Evolutionary conservation across 495 filamentous ascomycete genomes (phyloP).

Genomic region (Tuber borchii): DNA sequence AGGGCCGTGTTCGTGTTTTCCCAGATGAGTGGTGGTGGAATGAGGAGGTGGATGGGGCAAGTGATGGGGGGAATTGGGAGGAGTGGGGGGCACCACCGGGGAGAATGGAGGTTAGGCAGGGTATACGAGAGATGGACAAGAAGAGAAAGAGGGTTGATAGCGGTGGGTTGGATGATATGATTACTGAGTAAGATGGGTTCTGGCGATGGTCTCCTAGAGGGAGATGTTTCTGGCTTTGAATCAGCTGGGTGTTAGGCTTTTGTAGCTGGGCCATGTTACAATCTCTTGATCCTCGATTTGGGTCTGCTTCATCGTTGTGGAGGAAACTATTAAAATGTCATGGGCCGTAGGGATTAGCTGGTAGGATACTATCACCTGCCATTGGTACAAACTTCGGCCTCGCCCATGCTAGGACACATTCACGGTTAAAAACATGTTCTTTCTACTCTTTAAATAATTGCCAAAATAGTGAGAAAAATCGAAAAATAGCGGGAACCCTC

Average conservation of each 20-base stretch:
- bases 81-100: neutral
- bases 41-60: constrained; percentile 12
- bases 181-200: neutral
- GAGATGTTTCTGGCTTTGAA: neutral
- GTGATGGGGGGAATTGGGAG: constrained; percentile 5
- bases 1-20: neutral
- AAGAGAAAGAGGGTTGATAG: constrained; percentile 23
- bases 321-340: too few relatives aligned
- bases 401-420: too few relatives aligned
- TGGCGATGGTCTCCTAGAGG: neutral
- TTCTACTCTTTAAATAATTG: too few relatives aligned
- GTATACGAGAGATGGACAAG: constrained; percentile 3
- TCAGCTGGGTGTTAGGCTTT: neutral
- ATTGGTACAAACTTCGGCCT: too few relatives aligned
- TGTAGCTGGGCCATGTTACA: neutral
- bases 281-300: neutral
- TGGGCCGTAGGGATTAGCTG: too few relatives aligned
- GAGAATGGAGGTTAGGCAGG: neutral
- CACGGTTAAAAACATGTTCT: too few relatives aligned
- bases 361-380: too few relatives aligned
- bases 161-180: neutral
- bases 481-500: too few relatives aligned
- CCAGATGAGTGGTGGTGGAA: constrained; percentile 21
- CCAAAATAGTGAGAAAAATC: too few relatives aligned
- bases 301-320: neutral